Evolutionary conservation across 2,329 filamentous ascomycete genomes (phyloP), one percentile per base, ranked within the genome.

Genomic region (Botrytis byssoidea): DNA sequence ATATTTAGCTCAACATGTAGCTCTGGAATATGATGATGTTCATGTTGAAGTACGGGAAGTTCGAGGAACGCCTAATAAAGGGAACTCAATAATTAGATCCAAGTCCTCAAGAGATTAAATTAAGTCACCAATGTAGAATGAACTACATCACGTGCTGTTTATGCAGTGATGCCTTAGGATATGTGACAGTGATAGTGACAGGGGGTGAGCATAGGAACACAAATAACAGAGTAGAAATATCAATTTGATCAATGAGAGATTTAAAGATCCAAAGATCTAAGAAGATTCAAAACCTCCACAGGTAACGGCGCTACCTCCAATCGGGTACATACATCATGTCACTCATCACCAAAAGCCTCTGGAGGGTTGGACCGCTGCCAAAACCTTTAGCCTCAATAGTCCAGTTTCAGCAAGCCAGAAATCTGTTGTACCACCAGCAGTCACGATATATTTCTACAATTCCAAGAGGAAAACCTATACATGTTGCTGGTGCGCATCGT

Each of bases 291-390:
- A 25, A 1, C 65, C 35, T 67, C 16, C 25, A 55, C 16, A 7
- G 46, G n/a, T 29, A 67, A 55, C 25, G 32, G 65, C 16, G 18
- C 44, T 51, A 67, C 25, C 35, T 40, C 65, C 46, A 67, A 55
- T 29, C 42, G 65, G 48, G 46, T 32, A 22, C 46, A 68, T 22
- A 42, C 16, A 29, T 22, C 65, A 68, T 68, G 65, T 57, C 40
- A 10, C 65, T 42, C 35, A 22, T 51, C 29, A 57, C 46, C 9
- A 68, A 68, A 40, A 8, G 35, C 48, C 65, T 68, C 48, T 68
- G 65, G 48, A 42, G 48, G 48, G 25, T n/a, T 57, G 65, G 65
- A 10, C 48, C 65, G 48, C 46, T 55, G 25, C 48, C 65, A 67
- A 67, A 55, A 29, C 46, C 65, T 55, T 14, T 40, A 40, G 35